Conservation (phyloP, 1,139 yeast genomes). For the Candida pseudoviswanathii region DNA sequence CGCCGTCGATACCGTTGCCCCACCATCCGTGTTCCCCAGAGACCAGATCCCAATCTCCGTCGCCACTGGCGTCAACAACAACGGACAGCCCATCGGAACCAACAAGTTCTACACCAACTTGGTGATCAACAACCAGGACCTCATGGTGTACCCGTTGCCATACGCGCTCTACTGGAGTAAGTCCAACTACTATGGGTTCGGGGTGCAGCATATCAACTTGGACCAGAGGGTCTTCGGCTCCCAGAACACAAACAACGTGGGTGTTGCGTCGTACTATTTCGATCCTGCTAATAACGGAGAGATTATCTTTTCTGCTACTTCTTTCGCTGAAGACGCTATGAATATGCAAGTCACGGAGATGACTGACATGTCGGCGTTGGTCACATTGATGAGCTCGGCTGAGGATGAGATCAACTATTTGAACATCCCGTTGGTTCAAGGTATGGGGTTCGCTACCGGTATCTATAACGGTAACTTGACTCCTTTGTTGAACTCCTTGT, state of each 20-base stretch:
- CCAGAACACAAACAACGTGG: slow-evolving; percentile 23
- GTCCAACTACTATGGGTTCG: slow-evolving; percentile 55
- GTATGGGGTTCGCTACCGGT: slow-evolving; percentile 79
- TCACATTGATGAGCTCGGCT: slow-evolving; percentile 40
- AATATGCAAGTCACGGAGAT: slow-evolving; percentile 49
- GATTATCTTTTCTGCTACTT: slow-evolving; percentile 58
- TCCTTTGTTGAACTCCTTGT: slow-evolving; percentile 54
- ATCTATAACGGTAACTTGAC: slow-evolving; percentile 58
- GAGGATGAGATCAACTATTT: slow-evolving; percentile 29
- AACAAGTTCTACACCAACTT: slow-evolving; percentile 85
- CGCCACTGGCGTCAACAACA: slow-evolving; percentile 50
- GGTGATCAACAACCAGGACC: slow-evolving; percentile 63
- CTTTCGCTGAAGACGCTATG: slow-evolving; percentile 37
- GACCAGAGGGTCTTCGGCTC: slow-evolving; percentile 69
- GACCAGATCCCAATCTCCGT: slow-evolving; percentile 50
- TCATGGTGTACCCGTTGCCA: slow-evolving; percentile 79
- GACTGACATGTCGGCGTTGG: slow-evolving; percentile 58
- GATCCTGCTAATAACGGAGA: slow-evolving; percentile 57
- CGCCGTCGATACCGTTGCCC: slow-evolving; percentile 50
- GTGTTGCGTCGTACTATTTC: slow-evolving; percentile 44
- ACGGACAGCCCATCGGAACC: slow-evolving; percentile 61
- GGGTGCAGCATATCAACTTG: slow-evolving; percentile 63
- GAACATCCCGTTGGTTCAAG: slow-evolving; percentile 56
- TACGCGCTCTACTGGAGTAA: slow-evolving; percentile 69
- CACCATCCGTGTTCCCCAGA: slow-evolving; percentile 51